Conservation (phyloP, 2,329 filamentous ascomycete species). For the Alternaria arborescens region DNA sequence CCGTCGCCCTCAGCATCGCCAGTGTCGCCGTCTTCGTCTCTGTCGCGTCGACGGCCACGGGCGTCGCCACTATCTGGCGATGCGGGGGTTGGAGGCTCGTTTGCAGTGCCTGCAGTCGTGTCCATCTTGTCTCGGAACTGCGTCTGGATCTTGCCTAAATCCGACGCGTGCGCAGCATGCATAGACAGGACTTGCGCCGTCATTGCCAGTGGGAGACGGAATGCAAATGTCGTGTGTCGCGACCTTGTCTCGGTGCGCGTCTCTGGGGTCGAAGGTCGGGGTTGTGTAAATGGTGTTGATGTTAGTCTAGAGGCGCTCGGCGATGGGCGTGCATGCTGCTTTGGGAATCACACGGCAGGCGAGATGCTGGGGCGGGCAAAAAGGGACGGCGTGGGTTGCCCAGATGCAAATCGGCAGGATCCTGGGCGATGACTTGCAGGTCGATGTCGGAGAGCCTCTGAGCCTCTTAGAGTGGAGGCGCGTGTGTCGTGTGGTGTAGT, state of each 20-base stretch:
- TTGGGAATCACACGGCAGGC: constrained; percentile 21
- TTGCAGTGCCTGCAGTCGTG: constrained; percentile 32
- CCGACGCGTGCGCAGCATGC: constrained; percentile 48
- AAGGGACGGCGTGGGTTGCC: constrained; percentile 7
- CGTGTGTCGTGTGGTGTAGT: constrained; percentile 6
- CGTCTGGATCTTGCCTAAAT: constrained; percentile 46
- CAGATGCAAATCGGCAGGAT: constrained; percentile 6
- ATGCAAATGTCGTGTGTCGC: constrained; percentile 17
- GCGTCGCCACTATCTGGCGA: constrained; percentile 47
- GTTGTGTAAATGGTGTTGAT: constrained; percentile 24
- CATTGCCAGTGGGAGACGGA: constrained; percentile 37
- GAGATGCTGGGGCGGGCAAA: constrained; percentile 7
- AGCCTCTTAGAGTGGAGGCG: constrained; percentile 1
- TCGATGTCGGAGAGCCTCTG: constrained; percentile 1
- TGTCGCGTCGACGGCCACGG: constrained; percentile 50
- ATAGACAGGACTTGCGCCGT: constrained; percentile 52
- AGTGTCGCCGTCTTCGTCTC: constrained; percentile 40
- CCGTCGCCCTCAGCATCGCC: constrained; percentile 43
- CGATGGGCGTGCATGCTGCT: constrained; percentile 31
- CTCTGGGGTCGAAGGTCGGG: constrained; percentile 23
- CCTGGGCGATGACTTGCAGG: constrained; percentile 29
- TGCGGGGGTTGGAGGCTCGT: constrained; percentile 44
- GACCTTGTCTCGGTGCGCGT: constrained; percentile 22
- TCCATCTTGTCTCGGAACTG: constrained; percentile 50
- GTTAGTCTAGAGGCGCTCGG: constrained; percentile 31